Conservation (phyloP, 2,329 filamentous ascomycete genomes). For the Pestalotiopsis sp. region DNA sequence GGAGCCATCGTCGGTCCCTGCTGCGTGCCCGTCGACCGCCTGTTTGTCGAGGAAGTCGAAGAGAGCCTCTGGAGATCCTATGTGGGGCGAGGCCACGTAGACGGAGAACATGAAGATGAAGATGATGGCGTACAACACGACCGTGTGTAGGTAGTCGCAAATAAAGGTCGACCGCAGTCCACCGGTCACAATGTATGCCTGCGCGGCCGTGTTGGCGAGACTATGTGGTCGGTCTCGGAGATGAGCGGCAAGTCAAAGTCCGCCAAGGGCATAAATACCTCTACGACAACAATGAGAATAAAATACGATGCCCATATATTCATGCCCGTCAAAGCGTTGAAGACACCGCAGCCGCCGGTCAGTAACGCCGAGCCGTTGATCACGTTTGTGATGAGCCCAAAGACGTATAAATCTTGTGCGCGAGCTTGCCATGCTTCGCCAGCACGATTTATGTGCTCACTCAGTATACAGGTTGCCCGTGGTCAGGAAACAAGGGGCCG, state of each 20-base stretch:
- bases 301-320: slow-evolving; percentile 42
- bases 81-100: slow-evolving; percentile 26
- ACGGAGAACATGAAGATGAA: slow-evolving; percentile 39
- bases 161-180: slow-evolving; percentile 40
- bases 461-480: background rate
- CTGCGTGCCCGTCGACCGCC: slow-evolving; percentile 30
- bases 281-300: slow-evolving; percentile 38
- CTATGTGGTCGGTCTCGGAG: background rate
- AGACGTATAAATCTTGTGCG: slow-evolving; percentile 40
- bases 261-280: background rate
- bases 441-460: slow-evolving; percentile 34
- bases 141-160: slow-evolving; percentile 41
- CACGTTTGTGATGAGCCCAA: slow-evolving; percentile 39
- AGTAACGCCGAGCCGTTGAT: slow-evolving; percentile 39
- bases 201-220: background rate
- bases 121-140: slow-evolving; percentile 38
- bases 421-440: slow-evolving; percentile 34
- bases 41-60: slow-evolving; percentile 38
- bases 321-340: slow-evolving; percentile 38
- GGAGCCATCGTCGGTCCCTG: slow-evolving; percentile 32
- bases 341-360: slow-evolving; percentile 37
- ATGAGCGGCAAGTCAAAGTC: background rate
- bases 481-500: background rate
- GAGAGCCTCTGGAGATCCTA: slow-evolving; percentile 33
- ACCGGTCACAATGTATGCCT: slow-evolving; percentile 38